A percentile compares a stretch with the other conserved stretches of the same genome.
These are phyloP conservation scores for Eucalyptus pumila DNA, from an alignment of 345 rosid species.

Conservation along the genomic window DNA sequence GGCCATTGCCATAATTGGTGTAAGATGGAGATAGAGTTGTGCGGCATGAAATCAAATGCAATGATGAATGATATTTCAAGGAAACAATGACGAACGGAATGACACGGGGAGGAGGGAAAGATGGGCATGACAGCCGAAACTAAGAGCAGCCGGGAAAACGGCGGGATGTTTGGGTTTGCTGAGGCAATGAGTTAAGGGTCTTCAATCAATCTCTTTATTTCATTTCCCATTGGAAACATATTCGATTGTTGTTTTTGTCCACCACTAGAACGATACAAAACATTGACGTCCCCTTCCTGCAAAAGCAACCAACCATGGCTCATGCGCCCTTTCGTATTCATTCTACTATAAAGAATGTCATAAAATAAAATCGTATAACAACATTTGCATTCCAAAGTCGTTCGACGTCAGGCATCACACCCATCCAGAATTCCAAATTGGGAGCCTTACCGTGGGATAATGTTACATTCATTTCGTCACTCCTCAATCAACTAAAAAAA, in stretches of 20 bases:
- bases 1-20: neutral
- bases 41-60: neutral
- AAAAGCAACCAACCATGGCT: neutral
- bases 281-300: neutral
- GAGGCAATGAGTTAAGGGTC: neutral
- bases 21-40: neutral
- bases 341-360: neutral
- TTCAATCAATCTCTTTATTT: neutral
- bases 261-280: neutral
- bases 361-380: neutral
- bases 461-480: neutral
- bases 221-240: neutral
- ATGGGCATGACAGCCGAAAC: neutral
- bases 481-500: neutral
- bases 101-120: neutral
- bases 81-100: neutral
- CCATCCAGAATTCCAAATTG: neutral
- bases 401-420: neutral
- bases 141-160: neutral
- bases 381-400: neutral
- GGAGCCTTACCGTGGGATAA: neutral
- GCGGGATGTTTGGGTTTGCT: neutral
- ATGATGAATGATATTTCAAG: neutral
- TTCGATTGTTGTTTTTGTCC: neutral
- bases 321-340: neutral